phyloP scores from a whole-genome alignment of 495 filamentous ascomycete genomes.

The Lepraria neglecta region DNA sequence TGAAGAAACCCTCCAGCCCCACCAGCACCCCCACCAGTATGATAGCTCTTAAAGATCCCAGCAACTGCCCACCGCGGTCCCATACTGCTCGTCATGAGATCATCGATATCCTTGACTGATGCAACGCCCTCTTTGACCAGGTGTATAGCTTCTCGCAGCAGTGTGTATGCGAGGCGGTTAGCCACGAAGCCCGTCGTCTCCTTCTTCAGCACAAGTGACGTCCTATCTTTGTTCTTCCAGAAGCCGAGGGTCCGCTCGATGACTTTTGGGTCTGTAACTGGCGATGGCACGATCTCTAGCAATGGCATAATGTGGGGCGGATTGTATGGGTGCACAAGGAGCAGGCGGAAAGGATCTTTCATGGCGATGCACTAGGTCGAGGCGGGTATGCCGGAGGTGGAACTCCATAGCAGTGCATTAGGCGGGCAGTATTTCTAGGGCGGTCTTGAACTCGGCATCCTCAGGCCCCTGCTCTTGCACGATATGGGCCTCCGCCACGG shows the following conservation, averaged over 20 bases:
- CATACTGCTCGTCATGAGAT: conserved; percentile 43
- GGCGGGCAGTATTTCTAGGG: conserved; percentile 36
- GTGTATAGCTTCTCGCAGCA: conserved; percentile 43
- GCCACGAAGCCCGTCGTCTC: conserved; percentile 50
- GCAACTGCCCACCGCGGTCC: conserved; percentile 53
- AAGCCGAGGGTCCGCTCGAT: conserved; percentile 44
- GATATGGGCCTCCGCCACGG: conserved; percentile 43
- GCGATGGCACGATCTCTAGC: conserved; percentile 52
- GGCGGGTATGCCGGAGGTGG: conserved; percentile 52
- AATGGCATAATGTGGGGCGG: conserved; percentile 59
- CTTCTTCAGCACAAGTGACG: conserved; percentile 48
- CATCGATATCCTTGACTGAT: conserved; percentile 41
- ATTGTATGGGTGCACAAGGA: conserved; percentile 58
- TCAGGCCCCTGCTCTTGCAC: conserved; percentile 58
- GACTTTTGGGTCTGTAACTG: conserved; percentile 34
- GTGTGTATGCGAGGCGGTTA: conserved; percentile 46
- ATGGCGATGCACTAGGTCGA: conserved; percentile 39
- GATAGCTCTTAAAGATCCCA: conserved; percentile 56
- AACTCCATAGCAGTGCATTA: conserved; percentile 49
- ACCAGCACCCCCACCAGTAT: conserved; percentile 51
- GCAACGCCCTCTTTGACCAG: conserved; percentile 45
- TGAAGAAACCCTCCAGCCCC: conserved; percentile 50
- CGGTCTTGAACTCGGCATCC: conserved; percentile 43
- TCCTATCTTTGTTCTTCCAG: conserved; percentile 42
- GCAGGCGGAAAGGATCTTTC: conserved; percentile 40